Base-by-base conservation (phyloP, 2,329 filamentous ascomycete species). In the Scytalidium lignicola region DNA sequence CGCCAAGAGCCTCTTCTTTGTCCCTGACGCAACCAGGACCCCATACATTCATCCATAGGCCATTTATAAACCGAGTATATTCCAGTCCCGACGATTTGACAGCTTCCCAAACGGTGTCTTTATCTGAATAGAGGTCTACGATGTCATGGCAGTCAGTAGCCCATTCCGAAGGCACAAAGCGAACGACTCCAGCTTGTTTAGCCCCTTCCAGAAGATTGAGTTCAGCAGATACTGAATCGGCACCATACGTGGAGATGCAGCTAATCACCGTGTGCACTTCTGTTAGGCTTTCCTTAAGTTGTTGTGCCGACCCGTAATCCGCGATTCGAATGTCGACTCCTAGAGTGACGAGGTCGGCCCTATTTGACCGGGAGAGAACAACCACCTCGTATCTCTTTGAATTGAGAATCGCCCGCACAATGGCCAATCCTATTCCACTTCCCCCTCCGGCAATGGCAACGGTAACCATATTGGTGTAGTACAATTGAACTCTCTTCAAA, bases 351-450 rank as follows among this genome's bases (percentile, higher is more conserved):
- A 28, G 7, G 26, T 13, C 26, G 26, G 26, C 7, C 26, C 13
- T 28, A 28, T 28, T 28, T 28, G 26, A 28, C 56, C 61, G 55
- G 28, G 60, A 62, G 53, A 63, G 51, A 39, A 59, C 44, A 22
- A 62, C 59, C 43, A 61, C 56, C 29, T 63, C 56, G 54, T 63
- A 51, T 42, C 59, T 56, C 23, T 55, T 59, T 22, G 55, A 58
- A n/a, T 54, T 52, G 18, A 53, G 44, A 9, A 65, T 48, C n/a
- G 60, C 60, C 2, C 61, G 47, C 9, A 54, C 50, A 17, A 64
- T 64, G 19, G 59, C 54, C 22, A 46, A 45, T 19, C 61, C 60
- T 15, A 64, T 49, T 47, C 60, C 58, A 21, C 60, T 59, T 13
- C 55, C 54, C 23, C 61, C 61, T 9, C 62, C 61, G 22, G 60